Base-by-base conservation (phyloP, 805 yeast species). In the Ogataea henricii region DNA sequence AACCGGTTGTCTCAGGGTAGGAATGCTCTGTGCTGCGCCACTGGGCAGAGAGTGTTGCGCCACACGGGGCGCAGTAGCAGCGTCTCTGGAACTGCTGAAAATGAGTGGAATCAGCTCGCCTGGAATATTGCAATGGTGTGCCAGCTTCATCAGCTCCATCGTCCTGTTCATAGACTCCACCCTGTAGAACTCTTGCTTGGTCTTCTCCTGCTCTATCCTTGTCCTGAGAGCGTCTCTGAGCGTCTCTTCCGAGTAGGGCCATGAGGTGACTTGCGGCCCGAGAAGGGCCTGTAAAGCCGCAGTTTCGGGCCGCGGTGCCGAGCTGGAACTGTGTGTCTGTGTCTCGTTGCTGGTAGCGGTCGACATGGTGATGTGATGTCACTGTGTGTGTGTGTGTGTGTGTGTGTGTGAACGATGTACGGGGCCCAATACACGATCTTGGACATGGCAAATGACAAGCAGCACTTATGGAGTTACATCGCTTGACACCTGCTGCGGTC, bases 161-260 rank as follows among this genome's bases (percentile, higher is more conserved):
- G 86, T 77, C 47, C 78, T 76, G 35, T 77, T 76, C 21, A 85
- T 72, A 34, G 76, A 68, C 60, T 90, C 96, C 17, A 84, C 69
- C 45, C 76, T 77, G 62, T 86, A 85, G 56, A 73, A 83, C 55
- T 86, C 94, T 63, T 90, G 96, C 54, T 85, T 85, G 1, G 97
- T 85, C 37, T 77, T 74, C 63, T 91, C 97, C 60, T 86, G 92
- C 62, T 89, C 90, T 2, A 80, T 64, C 44, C 82, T 74, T 25
- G 85, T 73, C 27, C 74, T 73, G 30, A 89, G 66, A 0, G 89
- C 83, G 53, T 78, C 80, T 21, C 72, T 63, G 23, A 83, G 72
- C 3, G 89, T 76, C 7, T 73, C 71, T 46, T 85, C 86, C 6
- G 84, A 69, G 57, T 70, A 75, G 0, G 82, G 81, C 78, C 85